Conservation (phyloP, 1,284 basidiomycete genomes). For the Heimioporus retisporus region DNA sequence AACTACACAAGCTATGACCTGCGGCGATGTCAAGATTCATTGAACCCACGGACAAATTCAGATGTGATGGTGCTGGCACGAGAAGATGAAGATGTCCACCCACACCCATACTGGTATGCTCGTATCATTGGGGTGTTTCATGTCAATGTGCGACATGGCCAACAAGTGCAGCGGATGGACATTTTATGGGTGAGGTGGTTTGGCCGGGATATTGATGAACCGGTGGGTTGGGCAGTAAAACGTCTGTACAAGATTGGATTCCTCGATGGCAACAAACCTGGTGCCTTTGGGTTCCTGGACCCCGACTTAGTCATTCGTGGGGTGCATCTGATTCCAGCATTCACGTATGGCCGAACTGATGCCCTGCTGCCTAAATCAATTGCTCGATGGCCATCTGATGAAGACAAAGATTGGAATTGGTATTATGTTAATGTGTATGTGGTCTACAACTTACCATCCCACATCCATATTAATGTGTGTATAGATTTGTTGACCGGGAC, state of each 20-base stretch:
- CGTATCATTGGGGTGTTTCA: conserved; percentile 5
- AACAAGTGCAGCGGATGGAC: neutral
- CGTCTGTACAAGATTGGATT: conserved; percentile 34
- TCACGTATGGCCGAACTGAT: conserved; percentile 34
- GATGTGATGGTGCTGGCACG: neutral
- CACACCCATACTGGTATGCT: neutral
- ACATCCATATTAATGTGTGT: neutral
- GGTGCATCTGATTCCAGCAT: conserved; percentile 21
- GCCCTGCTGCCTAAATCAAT: conserved; percentile 36
- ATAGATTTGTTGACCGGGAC: conserved; percentile 49
- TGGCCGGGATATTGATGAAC: conserved; percentile 4
- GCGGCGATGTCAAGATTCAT: neutral
- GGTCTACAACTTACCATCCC: neutral
- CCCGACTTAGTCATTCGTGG: conserved; percentile 37
- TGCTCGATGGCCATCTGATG: conserved; percentile 22
- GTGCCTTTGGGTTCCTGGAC: conserved; percentile 45
- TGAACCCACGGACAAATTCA: neutral
- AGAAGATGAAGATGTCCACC: neutral
- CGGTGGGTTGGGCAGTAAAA: conserved; percentile 17
- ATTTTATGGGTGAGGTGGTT: conserved; percentile 34
- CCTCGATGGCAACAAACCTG: conserved; percentile 16
- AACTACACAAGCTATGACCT: neutral
- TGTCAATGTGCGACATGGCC: conserved; percentile 1
- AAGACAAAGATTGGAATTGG: conserved; percentile 43
- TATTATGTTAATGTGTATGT: conserved; percentile 50